Evolutionary conservation across 1,284 basidiomycete species (phyloP).

Genomic region (Anthracocystis setariae): DNA sequence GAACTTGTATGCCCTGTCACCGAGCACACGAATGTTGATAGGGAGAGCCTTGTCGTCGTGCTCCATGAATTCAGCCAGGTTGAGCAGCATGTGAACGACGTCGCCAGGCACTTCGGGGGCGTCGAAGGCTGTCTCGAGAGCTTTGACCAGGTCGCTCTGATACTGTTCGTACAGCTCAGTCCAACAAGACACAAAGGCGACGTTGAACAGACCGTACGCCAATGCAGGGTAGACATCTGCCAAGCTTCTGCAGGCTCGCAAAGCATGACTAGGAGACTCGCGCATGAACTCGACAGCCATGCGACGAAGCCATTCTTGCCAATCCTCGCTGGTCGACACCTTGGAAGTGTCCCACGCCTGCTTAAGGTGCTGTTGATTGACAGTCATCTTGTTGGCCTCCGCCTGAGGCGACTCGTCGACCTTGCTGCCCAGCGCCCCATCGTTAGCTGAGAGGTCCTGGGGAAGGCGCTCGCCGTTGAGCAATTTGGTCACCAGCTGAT

Average conservation of each 20-base stretch:
- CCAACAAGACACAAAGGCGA: conserved; percentile 98
- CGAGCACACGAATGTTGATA: conserved; percentile 91
- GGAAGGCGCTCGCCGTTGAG: conserved; percentile 91
- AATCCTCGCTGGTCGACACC: conserved; percentile 82
- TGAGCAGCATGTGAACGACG: conserved; percentile 90
- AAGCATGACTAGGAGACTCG: conserved; percentile 95
- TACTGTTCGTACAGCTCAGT: conserved; percentile 84
- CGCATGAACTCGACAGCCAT: conserved; percentile 97
- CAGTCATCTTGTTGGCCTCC: conserved; percentile 80
- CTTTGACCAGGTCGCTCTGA: conserved; percentile 76
- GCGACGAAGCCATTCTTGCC: conserved; percentile 94
- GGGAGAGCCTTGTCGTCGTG: conserved; percentile 97
- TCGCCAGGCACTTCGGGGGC: conserved; percentile 83
- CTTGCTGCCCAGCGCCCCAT: conserved; percentile 55
- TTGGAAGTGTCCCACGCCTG: conserved; percentile 93
- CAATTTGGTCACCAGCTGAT: conserved; percentile 86
- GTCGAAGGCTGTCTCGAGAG: conserved; percentile 88
- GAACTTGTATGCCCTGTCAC: conserved; percentile 89
- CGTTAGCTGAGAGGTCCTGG: conserved; percentile 70
- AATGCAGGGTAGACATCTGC: conserved; percentile 91
- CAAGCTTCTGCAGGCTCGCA: conserved; percentile 92
- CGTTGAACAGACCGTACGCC: conserved; percentile 95
- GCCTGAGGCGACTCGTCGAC: conserved; percentile 69
- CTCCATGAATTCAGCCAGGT: conserved; percentile 99
- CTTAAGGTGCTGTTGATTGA: conserved; percentile 97